phyloP scores from a whole-genome alignment of 2,329 filamentous ascomycete genomes.

The Endothia cerciana region DNA sequence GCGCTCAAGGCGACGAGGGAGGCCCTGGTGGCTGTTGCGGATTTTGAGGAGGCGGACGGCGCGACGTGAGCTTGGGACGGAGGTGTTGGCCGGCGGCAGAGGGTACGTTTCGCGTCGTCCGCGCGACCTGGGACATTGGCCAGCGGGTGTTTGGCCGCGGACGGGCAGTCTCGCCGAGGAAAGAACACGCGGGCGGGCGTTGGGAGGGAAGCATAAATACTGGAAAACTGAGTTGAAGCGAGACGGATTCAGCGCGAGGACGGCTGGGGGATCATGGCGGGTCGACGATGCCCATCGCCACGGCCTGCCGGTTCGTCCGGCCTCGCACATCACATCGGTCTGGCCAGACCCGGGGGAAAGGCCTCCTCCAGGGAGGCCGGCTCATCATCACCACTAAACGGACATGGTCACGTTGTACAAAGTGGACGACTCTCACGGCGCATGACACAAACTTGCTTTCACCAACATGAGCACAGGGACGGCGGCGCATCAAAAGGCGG shows the following conservation, averaged over 20 bases:
- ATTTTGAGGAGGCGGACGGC: slow-evolving; percentile 40
- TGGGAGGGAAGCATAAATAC: neutral
- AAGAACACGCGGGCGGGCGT: neutral
- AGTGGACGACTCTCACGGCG: slow-evolving; percentile 2
- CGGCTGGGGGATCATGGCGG: neutral
- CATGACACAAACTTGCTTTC: slow-evolving; percentile 9
- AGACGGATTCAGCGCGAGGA: neutral
- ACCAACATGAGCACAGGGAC: slow-evolving; percentile 2
- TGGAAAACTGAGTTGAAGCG: neutral
- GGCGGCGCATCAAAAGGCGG: slow-evolving; percentile 20
- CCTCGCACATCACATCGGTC: neutral
- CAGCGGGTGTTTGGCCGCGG: neutral
- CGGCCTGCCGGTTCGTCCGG: neutral
- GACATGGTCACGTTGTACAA: slow-evolving; percentile 15
- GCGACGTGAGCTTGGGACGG: neutral
- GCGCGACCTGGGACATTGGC: neutral
- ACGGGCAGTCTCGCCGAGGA: neutral
- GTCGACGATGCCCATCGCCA: neutral
- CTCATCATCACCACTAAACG: neutral
- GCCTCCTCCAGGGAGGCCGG: neutral
- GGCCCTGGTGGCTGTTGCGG: slow-evolving; percentile 56
- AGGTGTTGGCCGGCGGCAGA: neutral
- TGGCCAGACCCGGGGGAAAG: neutral
- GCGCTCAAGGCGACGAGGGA: slow-evolving; percentile 64
- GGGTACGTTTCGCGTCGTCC: neutral